Conservation (phyloP, 768 basidiomycete species). For the Pisolithus sp. region DNA sequence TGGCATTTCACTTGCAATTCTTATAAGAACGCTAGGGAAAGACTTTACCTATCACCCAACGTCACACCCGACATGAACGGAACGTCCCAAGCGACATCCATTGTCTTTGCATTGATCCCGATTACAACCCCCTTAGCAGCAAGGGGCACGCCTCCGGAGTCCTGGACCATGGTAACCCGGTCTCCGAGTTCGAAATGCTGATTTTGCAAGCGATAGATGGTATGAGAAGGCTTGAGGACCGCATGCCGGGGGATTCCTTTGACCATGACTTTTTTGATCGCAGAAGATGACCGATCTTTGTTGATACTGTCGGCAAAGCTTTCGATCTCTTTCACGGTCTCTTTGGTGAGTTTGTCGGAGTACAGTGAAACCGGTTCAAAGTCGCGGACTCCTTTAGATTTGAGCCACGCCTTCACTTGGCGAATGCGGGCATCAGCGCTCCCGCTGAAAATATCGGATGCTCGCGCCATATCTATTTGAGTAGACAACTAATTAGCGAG, state of each 20-base stretch:
- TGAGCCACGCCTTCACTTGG: slow-evolving; percentile 83
- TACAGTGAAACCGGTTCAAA: slow-evolving; percentile 90
- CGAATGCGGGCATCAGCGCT: slow-evolving; percentile 66
- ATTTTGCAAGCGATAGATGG: slow-evolving; percentile 82
- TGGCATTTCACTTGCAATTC: background rate
- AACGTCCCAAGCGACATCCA: slow-evolving; percentile 96
- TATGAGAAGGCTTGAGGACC: slow-evolving; percentile 88
- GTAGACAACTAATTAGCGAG: slow-evolving; percentile 1
- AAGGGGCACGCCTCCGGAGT: slow-evolving; percentile 87
- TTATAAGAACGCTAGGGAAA: background rate
- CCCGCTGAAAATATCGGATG: slow-evolving; percentile 48
- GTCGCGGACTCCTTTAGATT: slow-evolving; percentile 77
- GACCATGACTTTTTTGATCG: slow-evolving; percentile 88
- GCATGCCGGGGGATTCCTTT: slow-evolving; percentile 91
- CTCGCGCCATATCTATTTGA: slow-evolving; percentile 77
- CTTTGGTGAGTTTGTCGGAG: slow-evolving; percentile 88
- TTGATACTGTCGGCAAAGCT: slow-evolving; percentile 63
- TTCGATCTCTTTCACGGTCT: slow-evolving; percentile 78
- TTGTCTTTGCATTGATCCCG: slow-evolving; percentile 75
- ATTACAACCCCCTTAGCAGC: slow-evolving; percentile 92
- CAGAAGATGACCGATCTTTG: slow-evolving; percentile 47
- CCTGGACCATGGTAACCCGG: slow-evolving; percentile 92
- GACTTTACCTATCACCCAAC: slow-evolving; percentile 65
- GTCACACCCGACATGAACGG: slow-evolving; percentile 92
- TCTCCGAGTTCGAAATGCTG: slow-evolving; percentile 87